Percentiles rank a stretch among this genome's conserved stretches.
Conservation (phyloP, 371 early-diverging fungal species). For the Circinella umbellata region DNA sequence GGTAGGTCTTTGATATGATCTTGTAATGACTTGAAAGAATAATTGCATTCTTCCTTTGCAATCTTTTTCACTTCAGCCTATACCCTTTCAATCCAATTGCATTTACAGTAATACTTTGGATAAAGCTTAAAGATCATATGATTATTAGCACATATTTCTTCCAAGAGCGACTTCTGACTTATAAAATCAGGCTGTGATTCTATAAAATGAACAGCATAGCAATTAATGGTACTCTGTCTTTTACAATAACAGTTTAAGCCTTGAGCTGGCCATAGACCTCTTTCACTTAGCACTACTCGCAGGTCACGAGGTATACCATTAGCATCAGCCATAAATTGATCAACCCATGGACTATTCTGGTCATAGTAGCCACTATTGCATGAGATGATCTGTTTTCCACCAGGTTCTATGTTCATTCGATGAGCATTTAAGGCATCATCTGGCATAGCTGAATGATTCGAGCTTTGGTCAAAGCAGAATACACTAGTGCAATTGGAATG, state of each 20-base stretch:
- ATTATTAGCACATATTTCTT: conserved; percentile 8
- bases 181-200: conserved; percentile 19
- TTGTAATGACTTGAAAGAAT: background rate
- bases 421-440: background rate
- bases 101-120: conserved; percentile 25
- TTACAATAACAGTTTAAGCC: too few species aligned
- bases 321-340: too few species aligned
- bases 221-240: background rate
- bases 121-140: conserved; percentile 17
- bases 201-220: conserved; percentile 19
- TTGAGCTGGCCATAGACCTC: too few species aligned
- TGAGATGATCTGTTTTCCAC: background rate
- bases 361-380: background rate
- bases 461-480: conserved; percentile 11
- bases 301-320: too few species aligned
- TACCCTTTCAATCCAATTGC: conserved; percentile 24
- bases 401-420: background rate
- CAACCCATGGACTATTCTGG: background rate
- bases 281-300: too few species aligned
- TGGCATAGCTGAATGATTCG: conserved; percentile 4
- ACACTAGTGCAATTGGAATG: conserved; percentile 12
- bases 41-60: conserved; percentile 7
- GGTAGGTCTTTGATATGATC: too few species aligned
- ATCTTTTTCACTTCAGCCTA: conserved; percentile 9
- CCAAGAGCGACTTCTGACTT: conserved; percentile 11